A percentile compares a stretch with the other conserved stretches of the same genome.
Evolutionary conservation across 1,139 yeast species (phyloP).

Genomic region (Lizanozyma gosingica): DNA sequence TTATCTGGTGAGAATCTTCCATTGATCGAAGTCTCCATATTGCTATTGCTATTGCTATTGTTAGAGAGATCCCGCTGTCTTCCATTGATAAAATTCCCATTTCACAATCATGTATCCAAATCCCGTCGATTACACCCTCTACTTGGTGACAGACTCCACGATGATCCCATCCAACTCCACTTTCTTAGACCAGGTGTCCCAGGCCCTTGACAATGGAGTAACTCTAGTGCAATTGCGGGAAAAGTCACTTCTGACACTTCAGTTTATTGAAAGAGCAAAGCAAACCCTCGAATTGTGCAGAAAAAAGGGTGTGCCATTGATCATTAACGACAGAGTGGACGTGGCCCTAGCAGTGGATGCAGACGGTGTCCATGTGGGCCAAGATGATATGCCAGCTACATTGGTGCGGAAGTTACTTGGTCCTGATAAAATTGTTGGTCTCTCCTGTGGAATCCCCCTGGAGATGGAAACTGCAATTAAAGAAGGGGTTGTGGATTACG

Average conservation of each 20-base stretch:
- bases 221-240: conserved; percentile 82
- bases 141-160: conserved; percentile 75
- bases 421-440: conserved; percentile 67
- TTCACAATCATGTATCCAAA: conserved; percentile 1
- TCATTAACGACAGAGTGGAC: conserved; percentile 83
- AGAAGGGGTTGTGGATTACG: conserved; percentile 59
- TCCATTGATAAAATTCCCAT: too few relatives aligned
- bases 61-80: too few relatives aligned
- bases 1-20: too few relatives aligned
- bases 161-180: conserved; percentile 61
- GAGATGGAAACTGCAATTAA: conserved; percentile 52
- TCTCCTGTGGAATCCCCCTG: conserved; percentile 53
- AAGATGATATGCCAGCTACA: conserved; percentile 71
- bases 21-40: too few relatives aligned
- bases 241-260: conserved; percentile 60
- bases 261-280: conserved; percentile 55
- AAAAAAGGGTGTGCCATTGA: conserved; percentile 56
- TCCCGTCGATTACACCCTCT: conserved; percentile 51
- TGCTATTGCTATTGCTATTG: too few relatives aligned
- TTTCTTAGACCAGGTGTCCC: conserved; percentile 51
- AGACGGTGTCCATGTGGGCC: conserved; percentile 92
- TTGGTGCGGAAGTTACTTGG: conserved; percentile 61
- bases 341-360: conserved; percentile 87
- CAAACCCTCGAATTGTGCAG: conserved; percentile 55
- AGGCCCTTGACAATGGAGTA: conserved; percentile 62